Base-by-base conservation (phyloP, 78 protist species). In the Dictyostelium capitatum region DNA sequence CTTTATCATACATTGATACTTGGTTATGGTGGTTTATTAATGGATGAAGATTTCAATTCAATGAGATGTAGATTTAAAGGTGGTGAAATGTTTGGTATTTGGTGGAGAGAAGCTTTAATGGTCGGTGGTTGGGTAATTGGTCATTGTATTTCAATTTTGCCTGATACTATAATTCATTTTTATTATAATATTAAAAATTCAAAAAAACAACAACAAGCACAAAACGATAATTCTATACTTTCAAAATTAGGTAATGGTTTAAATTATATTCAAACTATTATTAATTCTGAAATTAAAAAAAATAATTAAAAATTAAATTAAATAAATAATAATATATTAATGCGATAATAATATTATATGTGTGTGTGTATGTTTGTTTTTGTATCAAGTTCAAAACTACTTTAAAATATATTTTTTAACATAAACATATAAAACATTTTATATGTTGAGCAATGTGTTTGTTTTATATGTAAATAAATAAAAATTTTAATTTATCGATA, bases 51-150 rank as follows among this genome's bases (percentile, higher is more conserved):
- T 65, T 87, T 87, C 54, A 82, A 87, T 37, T 23, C 93, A 47
- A 54, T 87, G 69, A 64, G 78, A 30, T 87, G 93, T 37, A 48
- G 93, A 47, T 87, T 87, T 46, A 15, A 67, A 4, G 93, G 93
- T 78, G 93, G 93, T 32, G 93, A 87, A 25, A 77, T 87, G 4
- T 87, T 87, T 64, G 93, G 84, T 57, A 77, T 77, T 14, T 65
- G 37, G 14, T 87, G 93, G 93, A 41, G 93, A 78, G 93, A 87
- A 56, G 77, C 79, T 17, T 51, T 87, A 57, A 30, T 69, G 3
- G 9, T 77, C 12, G 64, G 46, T 28, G 82, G 82, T 25, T 50
- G 20, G 47, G 51, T 50, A 0, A 4, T 50, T 14, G 57, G 57
- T 50, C 25, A 25, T n/a, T 43, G 41, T 2, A 30, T 32, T 41